Evolutionary conservation across 139 green algal species (phyloP), one percentile per base, ranked within the genome.

Genomic region (Chlamydomonas asymmetrica): DNA sequence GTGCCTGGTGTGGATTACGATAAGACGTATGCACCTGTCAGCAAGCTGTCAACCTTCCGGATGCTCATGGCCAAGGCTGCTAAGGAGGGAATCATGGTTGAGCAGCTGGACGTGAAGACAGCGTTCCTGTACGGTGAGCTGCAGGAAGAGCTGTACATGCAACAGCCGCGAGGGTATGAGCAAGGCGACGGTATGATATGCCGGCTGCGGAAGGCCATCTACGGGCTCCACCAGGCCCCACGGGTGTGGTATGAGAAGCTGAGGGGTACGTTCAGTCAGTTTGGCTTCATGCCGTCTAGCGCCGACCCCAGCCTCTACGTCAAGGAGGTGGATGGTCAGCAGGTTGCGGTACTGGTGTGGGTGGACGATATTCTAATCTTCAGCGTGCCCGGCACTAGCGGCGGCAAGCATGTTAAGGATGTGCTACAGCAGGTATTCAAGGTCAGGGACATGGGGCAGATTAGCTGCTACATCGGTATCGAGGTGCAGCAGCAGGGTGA

Each of bases 171-270:
- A 39, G 84, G 76, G 2, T 84, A 76, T 63, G 52, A 67, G 27
- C n/a, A 79, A 48, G 63, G 37, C 2, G 45, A 49, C 25, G 32
- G 16, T 18, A 8, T 68, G 62, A 45, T 29, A 9, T 81, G 66
- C 66, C 45, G 41, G 13, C 78, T 82, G 43, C 34, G 62, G 9
- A 85, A 86, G 73, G 49, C 75, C 25, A 31, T 88, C 0, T 88
- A 88, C 54, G 82, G 82, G 7, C 72, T 88, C 10, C 81, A 83
- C 49, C 79, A 85, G 41, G 79, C 82, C 8, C 78, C 82, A 8
- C 60, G 74, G 29, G 74, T 49, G 2, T 88, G 78, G 82, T 63
- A 85, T 23, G 5, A 29, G 31, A 77, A 73, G n/a, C 54, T 89
- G 6, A 34, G 39, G 13, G 22, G 3, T 0, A 50, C 74, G 66